Percentiles rank a stretch among this genome's conserved stretches.
phyloP scores from a whole-genome alignment of 306 rosid genomes.

The Lotus japonicus region DNA sequence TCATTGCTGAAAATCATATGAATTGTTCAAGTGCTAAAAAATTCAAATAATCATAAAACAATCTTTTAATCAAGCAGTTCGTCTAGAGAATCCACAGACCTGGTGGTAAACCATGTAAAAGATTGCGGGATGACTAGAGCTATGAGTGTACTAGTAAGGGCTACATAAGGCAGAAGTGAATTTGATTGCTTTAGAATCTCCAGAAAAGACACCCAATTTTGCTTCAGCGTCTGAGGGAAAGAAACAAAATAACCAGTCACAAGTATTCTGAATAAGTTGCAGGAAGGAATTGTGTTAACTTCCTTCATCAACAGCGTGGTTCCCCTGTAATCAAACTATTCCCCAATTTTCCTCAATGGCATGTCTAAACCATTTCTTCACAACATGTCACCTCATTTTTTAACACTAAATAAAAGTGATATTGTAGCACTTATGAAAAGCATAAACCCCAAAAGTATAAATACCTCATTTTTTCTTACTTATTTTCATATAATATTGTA shows the following conservation, averaged over 20 bases:
- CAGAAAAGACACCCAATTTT: conserved; percentile 31
- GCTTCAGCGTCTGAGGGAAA: conserved; percentile 37
- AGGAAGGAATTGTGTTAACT: no score
- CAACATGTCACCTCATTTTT: no score
- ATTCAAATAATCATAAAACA: background rate
- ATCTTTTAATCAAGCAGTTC: conserved; percentile 12
- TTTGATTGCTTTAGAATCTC: conserved; percentile 63
- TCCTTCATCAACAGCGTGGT: no score
- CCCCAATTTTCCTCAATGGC: no score
- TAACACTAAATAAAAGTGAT: no score
- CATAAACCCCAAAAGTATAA: no score
- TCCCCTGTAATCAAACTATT: no score
- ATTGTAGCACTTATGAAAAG: no score
- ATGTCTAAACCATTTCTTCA: no score
- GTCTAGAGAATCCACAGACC: conserved; percentile 42
- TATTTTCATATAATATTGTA: no score
- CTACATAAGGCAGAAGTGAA: conserved; percentile 81
- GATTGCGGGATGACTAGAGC: conserved; percentile 78
- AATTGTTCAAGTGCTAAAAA: background rate
- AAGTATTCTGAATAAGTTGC: no score
- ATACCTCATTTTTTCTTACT: no score
- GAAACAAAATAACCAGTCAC: conserved; percentile 10
- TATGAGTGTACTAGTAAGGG: conserved; percentile 64
- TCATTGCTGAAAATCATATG: background rate
- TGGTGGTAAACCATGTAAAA: conserved; percentile 90